Base-by-base conservation (phyloP, 495 filamentous ascomycete species). In the Mycothermus thermophilus region DNA sequence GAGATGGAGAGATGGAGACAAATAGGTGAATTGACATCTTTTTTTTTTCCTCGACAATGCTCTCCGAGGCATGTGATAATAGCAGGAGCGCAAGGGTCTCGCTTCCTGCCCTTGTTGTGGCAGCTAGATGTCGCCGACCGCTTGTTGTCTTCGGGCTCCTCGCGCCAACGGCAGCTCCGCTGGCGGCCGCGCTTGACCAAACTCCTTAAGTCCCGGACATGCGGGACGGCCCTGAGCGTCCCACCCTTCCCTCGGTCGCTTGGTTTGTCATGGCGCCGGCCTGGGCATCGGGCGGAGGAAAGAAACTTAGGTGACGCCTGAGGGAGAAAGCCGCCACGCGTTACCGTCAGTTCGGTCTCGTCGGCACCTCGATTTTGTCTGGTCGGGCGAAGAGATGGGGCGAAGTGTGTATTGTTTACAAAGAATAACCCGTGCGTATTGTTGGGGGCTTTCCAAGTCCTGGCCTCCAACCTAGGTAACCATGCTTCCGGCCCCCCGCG, bases 1-100 rank as follows among this genome's bases (percentile, higher is more conserved):
- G 8, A n/a, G 13, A 1, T 15, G 16, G 27, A 19, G 27, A 21
- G 5, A 2, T 2, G 16, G 21, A 38, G 30, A 30, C 30, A 34
- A 23, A 22, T n/a, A 21, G 19, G 17, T 12, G 6, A 5, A 8
- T 29, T 29, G 27, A 3, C n/a, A 4, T 3, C 9, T 30, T 34
- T 16, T 30, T 27, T 26, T 22, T 11, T 20, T 10, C 35, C 31
- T 26, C 25, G 28, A 20, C 3, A 17, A n/a, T n/a, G n/a, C n/a
- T n/a, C n/a, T n/a, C n/a, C 2, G 27, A 21, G 26, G 32, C 38
- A 41, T 41, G 38, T 41, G 38, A 41, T 18, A 35, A 32, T 17
- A 12, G 14, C 15, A 13, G 16, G 24, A 27, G 13, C 21, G 16
- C 20, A n/a, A 19, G 17, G n/a, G 24, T 14, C 22, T 11, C 22